Percentiles rank a stretch among this genome's conserved stretches.
Evolutionary conservation across 176 grass and related monocot species (phyloP).

Genomic region (Aechmea fasciata): DNA sequence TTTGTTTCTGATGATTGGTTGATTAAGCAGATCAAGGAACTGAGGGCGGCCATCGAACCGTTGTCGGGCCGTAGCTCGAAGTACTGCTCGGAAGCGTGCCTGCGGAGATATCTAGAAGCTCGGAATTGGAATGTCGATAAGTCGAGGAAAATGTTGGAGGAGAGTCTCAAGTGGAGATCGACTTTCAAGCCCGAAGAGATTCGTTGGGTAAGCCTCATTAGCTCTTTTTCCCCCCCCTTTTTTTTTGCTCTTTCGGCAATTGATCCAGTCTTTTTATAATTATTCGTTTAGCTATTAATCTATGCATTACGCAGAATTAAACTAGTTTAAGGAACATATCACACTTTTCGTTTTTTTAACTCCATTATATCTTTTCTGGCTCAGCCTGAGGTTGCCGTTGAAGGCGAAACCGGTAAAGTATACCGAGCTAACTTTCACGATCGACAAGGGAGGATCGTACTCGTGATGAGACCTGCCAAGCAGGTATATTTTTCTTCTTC

Average conservation of each 20-base stretch:
- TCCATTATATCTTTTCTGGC: constrained; percentile 4
- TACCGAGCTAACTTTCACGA: constrained; percentile 69
- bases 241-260: not conserved
- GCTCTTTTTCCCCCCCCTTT: not conserved
- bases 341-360: not conserved
- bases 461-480: constrained; percentile 61
- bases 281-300: too few species aligned
- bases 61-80: constrained; percentile 30
- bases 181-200: constrained; percentile 68
- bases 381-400: constrained; percentile 52
- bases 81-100: constrained; percentile 52
- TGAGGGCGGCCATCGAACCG: constrained; percentile 49
- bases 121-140: constrained; percentile 60
- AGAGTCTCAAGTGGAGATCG: constrained; percentile 72
- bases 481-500: constrained; percentile 29
- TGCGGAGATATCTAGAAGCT: constrained; percentile 66
- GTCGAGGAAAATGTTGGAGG: constrained; percentile 79
- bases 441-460: constrained; percentile 55
- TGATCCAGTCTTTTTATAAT: too few species aligned
- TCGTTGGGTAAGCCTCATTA: constrained; percentile 41
- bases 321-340: not conserved
- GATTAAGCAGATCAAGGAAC: constrained; percentile 46
- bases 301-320: too few species aligned
- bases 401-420: constrained; percentile 77
- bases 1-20: not conserved